Percentiles rank a stretch among this genome's conserved stretches.
phyloP scores from a whole-genome alignment of 805 yeast species.

The Starmera dryadoides region DNA sequence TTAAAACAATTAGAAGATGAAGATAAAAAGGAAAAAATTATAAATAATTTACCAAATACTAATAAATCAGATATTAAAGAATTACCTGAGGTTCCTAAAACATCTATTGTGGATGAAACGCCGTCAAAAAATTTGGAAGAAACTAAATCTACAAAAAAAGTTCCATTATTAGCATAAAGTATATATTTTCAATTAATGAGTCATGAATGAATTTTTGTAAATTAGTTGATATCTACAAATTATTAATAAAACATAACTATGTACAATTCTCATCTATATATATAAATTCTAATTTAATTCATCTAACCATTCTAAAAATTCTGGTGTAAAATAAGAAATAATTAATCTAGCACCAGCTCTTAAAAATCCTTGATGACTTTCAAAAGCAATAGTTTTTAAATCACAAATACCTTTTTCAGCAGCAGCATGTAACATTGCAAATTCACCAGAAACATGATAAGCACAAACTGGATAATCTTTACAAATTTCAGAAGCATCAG shows the following conservation, averaged over 20 bases:
- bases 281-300: constrained; percentile 9
- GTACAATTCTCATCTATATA: background rate
- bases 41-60: constrained; percentile 7
- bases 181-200: background rate
- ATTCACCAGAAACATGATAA: constrained; percentile 96
- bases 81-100: constrained; percentile 8
- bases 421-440: constrained; percentile 96
- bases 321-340: constrained; percentile 92
- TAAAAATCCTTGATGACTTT: constrained; percentile 82
- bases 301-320: constrained; percentile 86
- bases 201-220: background rate
- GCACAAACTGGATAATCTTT: constrained; percentile 85
- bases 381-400: constrained; percentile 69
- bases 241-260: background rate
- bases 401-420: constrained; percentile 93
- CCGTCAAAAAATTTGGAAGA: too few relatives aligned
- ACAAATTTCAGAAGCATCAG: constrained; percentile 81
- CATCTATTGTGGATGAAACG: too few relatives aligned
- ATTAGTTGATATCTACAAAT: too few relatives aligned
- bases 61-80: constrained; percentile 4
- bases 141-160: background rate
- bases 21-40: constrained; percentile 26
- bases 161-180: constrained; percentile 8
- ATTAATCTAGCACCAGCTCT: constrained; percentile 94
- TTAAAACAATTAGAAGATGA: constrained; percentile 44